These are phyloP conservation scores for Fusarium redolens DNA, from an alignment of 2,329 filamentous ascomycete species.

Conservation along the genomic window DNA sequence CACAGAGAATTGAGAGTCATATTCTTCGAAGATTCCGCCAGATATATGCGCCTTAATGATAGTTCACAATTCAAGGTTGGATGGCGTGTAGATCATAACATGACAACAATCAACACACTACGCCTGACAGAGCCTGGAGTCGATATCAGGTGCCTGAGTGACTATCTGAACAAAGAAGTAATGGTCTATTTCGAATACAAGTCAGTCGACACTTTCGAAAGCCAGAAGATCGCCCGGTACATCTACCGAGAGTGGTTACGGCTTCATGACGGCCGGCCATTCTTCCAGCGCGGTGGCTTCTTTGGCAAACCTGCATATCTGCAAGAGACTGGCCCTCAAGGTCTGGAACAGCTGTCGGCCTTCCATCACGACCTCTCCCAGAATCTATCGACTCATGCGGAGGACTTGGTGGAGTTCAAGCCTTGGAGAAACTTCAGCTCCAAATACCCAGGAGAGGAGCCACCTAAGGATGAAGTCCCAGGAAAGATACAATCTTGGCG, in stretches of 20 bases:
- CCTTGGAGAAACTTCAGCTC: not conserved
- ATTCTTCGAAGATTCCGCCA: not conserved
- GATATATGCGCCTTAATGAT: not conserved
- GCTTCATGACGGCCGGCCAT: not conserved
- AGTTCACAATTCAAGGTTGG: not conserved
- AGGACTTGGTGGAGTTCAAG: not conserved
- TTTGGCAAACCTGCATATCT: not conserved
- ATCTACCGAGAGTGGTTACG: not conserved
- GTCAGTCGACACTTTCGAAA: not conserved
- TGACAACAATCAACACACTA: not conserved
- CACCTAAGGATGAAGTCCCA: not conserved
- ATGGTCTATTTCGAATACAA: not conserved
- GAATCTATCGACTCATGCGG: not conserved
- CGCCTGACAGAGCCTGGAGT: accelerated
- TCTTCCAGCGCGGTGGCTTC: not conserved
- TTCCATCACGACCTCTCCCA: accelerated
- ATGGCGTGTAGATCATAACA: not conserved
- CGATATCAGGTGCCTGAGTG: accelerated
- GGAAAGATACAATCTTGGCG: not conserved
- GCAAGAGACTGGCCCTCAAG: accelerated
- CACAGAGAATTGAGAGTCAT: not conserved
- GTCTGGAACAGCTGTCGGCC: not conserved
- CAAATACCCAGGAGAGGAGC: not conserved
- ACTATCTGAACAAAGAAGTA: not conserved
- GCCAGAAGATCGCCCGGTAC: not conserved